Evolutionary conservation across 1,139 yeast genomes (phyloP).

Genomic region (Suhomyces maxii): DNA sequence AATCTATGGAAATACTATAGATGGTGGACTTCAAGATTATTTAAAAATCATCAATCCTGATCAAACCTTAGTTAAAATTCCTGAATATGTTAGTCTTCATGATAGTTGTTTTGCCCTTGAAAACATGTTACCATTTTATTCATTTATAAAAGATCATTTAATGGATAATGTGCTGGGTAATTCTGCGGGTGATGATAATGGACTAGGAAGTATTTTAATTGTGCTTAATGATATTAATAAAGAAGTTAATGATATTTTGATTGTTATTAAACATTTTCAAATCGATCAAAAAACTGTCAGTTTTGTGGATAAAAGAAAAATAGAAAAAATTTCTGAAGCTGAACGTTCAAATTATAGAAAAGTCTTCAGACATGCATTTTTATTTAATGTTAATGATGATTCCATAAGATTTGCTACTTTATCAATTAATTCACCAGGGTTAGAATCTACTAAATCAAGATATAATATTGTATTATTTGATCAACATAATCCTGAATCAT

Average conservation of each 20-base stretch:
- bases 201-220: slow-evolving; percentile 24
- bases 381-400: slow-evolving; percentile 17
- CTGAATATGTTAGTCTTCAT: slow-evolving; percentile 35
- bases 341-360: slow-evolving; percentile 18
- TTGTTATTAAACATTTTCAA: slow-evolving; percentile 32
- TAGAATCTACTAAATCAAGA: slow-evolving; percentile 28
- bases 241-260: slow-evolving; percentile 40
- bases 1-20: slow-evolving; percentile 37
- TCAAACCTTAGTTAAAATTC: slow-evolving; percentile 28
- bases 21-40: slow-evolving; percentile 45
- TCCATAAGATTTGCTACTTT: slow-evolving; percentile 22
- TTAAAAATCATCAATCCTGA: slow-evolving; percentile 29
- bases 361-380: slow-evolving; percentile 21
- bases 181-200: not conserved
- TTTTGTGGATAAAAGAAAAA: slow-evolving; percentile 26
- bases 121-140: slow-evolving; percentile 37
- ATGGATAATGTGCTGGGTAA: slow-evolving; percentile 8
- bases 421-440: slow-evolving; percentile 28
- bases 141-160: slow-evolving; percentile 22
- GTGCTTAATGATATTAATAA: slow-evolving; percentile 28
- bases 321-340: slow-evolving; percentile 13
- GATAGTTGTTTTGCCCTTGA: slow-evolving; percentile 40
- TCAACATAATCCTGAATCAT: slow-evolving; percentile 18
- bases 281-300: slow-evolving; percentile 29
- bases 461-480: slow-evolving; percentile 28